These are phyloP conservation scores for Cokeromyces recurvatus DNA, from an alignment of 371 early-diverging fungal species.

Conservation along the genomic window DNA sequence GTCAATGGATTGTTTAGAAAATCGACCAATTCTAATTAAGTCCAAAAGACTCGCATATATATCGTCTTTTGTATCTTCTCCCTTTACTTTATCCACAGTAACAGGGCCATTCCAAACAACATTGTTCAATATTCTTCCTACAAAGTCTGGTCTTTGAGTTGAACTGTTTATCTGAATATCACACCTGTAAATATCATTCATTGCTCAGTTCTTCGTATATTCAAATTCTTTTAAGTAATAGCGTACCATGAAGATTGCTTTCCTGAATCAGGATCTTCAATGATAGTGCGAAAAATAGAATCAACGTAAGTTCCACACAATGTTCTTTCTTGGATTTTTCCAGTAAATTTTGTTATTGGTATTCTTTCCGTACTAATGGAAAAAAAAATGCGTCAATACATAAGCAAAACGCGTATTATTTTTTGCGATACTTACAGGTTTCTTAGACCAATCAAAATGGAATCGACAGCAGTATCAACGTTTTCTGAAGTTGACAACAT, in stretches of 20 bases:
- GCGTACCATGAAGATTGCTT: conserved; percentile 7
- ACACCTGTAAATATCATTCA: conserved; percentile 7
- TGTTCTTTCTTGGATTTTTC: too few relatives aligned
- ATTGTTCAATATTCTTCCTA: neutral
- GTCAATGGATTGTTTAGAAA: conserved; percentile 6
- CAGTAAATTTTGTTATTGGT: too few relatives aligned
- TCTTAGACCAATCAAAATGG: too few relatives aligned
- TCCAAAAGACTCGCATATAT: conserved; percentile 2
- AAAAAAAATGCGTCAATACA: too few relatives aligned
- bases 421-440: too few relatives aligned
- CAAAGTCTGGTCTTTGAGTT: conserved; percentile 1
- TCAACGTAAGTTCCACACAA: too few relatives aligned
- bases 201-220: neutral
- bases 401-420: too few relatives aligned
- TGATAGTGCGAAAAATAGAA: conserved; percentile 8
- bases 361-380: too few relatives aligned
- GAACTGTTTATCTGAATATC: conserved; percentile 3
- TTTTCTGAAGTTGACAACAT: too few relatives aligned
- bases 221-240: neutral
- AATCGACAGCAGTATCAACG: too few relatives aligned
- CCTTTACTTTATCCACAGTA: conserved; percentile 15
- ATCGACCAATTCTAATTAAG: conserved; percentile 7
- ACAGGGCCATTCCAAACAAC: conserved; percentile 1
- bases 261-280: conserved; percentile 6
- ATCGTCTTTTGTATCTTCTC: conserved; percentile 34